phyloP scores from a whole-genome alignment of 2,329 filamentous ascomycete species.

The Elsinoe ampelina region DNA sequence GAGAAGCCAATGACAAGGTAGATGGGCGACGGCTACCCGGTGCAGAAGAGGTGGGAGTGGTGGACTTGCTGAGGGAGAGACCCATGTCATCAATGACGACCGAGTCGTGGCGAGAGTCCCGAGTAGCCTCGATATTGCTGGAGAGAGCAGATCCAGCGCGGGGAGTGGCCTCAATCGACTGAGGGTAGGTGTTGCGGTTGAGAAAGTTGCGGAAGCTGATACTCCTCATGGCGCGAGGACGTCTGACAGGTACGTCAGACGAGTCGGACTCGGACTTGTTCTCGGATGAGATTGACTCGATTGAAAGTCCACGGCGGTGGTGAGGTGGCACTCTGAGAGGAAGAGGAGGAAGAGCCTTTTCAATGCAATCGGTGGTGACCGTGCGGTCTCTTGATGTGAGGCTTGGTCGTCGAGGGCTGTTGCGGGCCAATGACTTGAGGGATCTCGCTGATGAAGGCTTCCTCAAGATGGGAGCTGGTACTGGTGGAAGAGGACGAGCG shows the following conservation, averaged over 20 bases:
- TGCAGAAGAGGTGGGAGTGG: constrained; percentile 9
- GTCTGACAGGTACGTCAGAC: constrained; percentile 4
- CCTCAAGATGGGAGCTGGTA: constrained; percentile 15
- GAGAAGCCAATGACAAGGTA: constrained; percentile 14
- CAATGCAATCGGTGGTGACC: constrained; percentile 5
- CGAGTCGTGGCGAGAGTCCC: constrained; percentile 15
- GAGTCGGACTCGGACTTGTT: constrained; percentile 11
- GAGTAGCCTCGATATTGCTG: constrained; percentile 9
- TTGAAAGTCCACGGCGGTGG: constrained; percentile 13
- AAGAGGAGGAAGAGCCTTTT: constrained; percentile 17
- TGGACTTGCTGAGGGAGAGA: constrained; percentile 13
- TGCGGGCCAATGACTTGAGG: constrained; percentile 13
- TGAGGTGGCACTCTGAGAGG: constrained; percentile 14
- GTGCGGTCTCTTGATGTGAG: neutral
- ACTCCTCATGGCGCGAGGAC: constrained; percentile 16
- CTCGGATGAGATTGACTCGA: constrained; percentile 14
- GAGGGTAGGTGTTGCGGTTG: constrained; percentile 14
- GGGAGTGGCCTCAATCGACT: constrained; percentile 10
- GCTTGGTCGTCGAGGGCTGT: constrained; percentile 8
- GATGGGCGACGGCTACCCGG: constrained; percentile 17
- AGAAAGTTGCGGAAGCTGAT: constrained; percentile 18
- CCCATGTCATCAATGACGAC: constrained; percentile 16
- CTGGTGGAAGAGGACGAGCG: constrained; percentile 17
- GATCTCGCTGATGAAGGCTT: constrained; percentile 16
- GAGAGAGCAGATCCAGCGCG: constrained; percentile 8